Conservation (phyloP, 345 rosid genomes). For the Capsella bursapastoris region DNA sequence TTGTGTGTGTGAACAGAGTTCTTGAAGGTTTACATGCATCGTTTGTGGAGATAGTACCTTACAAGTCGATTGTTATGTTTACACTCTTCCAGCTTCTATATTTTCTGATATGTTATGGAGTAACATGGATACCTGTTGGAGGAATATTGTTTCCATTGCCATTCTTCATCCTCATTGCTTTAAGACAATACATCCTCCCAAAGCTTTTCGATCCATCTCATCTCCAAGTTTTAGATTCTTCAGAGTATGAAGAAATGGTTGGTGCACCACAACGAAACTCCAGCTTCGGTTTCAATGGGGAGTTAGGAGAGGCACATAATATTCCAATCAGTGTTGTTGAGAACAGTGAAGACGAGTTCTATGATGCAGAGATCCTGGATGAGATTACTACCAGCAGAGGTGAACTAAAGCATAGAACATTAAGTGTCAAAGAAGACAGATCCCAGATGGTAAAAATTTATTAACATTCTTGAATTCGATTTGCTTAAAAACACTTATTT, state of each 20-base stretch:
- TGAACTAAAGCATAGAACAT: constrained; percentile 71
- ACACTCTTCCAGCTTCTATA: constrained; percentile 72
- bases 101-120: constrained; percentile 66
- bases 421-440: constrained; percentile 61
- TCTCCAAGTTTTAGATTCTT: constrained; percentile 77
- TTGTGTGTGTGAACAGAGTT: constrained; percentile 51
- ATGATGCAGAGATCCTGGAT: constrained; percentile 76
- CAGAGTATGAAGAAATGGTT: constrained; percentile 70
- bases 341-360: constrained; percentile 57
- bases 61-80: constrained; percentile 60
- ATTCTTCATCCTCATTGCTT: constrained; percentile 66
- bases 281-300: constrained; percentile 53
- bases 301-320: constrained; percentile 50
- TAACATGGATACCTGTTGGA: constrained; percentile 84
- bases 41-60: constrained; percentile 74
- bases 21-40: constrained; percentile 77
- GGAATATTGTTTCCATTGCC: constrained; percentile 79
- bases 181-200: constrained; percentile 72
- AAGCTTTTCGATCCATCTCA: constrained; percentile 61
- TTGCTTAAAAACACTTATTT: background rate
- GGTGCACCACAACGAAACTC: constrained; percentile 57
- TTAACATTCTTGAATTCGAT: background rate
- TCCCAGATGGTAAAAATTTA: constrained; percentile 37
- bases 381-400: constrained; percentile 82
- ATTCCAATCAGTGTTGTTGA: constrained; percentile 29